Percentiles rank a stretch among this genome's conserved stretches.
phyloP scores from a whole-genome alignment of 441 rosid genomes.

The Bruguiera hainesii region DNA sequence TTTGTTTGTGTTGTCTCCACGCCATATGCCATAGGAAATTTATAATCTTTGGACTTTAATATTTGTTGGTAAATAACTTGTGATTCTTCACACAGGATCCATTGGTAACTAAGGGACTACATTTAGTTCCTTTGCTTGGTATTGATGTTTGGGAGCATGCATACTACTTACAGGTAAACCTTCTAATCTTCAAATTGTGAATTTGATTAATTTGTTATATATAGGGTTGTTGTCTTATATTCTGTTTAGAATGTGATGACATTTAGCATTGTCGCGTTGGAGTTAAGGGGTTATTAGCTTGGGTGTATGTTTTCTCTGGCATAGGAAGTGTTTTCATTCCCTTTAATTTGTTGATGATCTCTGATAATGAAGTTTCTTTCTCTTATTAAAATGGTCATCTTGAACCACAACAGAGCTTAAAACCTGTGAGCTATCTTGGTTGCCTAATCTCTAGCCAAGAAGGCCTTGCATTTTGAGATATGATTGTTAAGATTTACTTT shows the following conservation, averaged over 20 bases:
- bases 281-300: not conserved
- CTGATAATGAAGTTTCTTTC: too few relatives aligned
- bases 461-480: too few relatives aligned
- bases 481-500: too few relatives aligned
- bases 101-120: conserved; percentile 71
- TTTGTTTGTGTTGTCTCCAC: not conserved
- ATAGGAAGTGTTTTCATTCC: too few relatives aligned
- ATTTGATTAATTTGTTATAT: conserved; percentile 1
- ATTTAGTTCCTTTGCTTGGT: conserved; percentile 81
- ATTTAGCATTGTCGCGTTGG: not conserved
- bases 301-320: not conserved
- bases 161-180: conserved; percentile 85
- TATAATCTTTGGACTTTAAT: too few relatives aligned
- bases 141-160: conserved; percentile 99
- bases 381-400: too few relatives aligned
- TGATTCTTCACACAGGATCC: conserved; percentile 61
- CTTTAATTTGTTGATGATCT: too few relatives aligned
- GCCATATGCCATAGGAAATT: too few relatives aligned
- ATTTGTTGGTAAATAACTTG: too few relatives aligned
- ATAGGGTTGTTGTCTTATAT: not conserved
- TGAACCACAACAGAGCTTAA: too few relatives aligned
- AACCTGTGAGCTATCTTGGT: too few relatives aligned
- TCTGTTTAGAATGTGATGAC: not conserved
- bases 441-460: too few relatives aligned
- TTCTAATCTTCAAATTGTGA: conserved; percentile 7